Percentiles rank a stretch among this genome's conserved stretches.
These are phyloP conservation scores for Naganishia albida DNA, from an alignment of 1,284 basidiomycete genomes.

Conservation along the genomic window DNA sequence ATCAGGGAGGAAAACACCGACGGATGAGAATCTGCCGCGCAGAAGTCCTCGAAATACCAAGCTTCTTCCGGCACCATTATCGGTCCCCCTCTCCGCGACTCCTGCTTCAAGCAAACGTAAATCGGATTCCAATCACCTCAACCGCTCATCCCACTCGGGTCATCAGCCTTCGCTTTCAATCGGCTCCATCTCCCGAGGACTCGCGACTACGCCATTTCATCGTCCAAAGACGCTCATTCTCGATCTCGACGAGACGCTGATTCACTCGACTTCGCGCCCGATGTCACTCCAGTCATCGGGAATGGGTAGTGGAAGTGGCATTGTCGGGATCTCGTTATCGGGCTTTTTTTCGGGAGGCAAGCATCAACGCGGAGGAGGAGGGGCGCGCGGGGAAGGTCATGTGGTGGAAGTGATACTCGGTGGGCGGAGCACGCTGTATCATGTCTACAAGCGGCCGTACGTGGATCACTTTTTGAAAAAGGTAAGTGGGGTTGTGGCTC, in stretches of 20 bases:
- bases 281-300: slow-evolving; percentile 57
- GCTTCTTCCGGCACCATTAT: slow-evolving; percentile 19
- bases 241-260: slow-evolving; percentile 96
- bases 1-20: not conserved
- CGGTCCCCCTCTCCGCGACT: slow-evolving; percentile 27
- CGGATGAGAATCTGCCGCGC: slow-evolving; percentile 36
- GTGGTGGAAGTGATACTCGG: slow-evolving; percentile 94
- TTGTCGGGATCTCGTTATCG: slow-evolving; percentile 65
- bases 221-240: slow-evolving; percentile 88
- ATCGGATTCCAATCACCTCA: slow-evolving; percentile 10
- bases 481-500: slow-evolving; percentile 57
- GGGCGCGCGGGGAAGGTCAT: slow-evolving; percentile 70
- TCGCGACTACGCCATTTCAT: slow-evolving; percentile 67
- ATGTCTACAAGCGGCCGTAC: slow-evolving; percentile 97
- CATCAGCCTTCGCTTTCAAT: slow-evolving; percentile 40
- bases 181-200: slow-evolving; percentile 56
- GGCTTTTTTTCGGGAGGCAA: slow-evolving; percentile 46
- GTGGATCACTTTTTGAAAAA: slow-evolving; percentile 94
- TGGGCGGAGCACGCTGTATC: slow-evolving; percentile 87
- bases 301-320: slow-evolving; percentile 54
- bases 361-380: slow-evolving; percentile 55
- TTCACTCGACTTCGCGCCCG: slow-evolving; percentile 90
- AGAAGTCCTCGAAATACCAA: slow-evolving; percentile 38
- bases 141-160: slow-evolving; percentile 2
- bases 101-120: slow-evolving; percentile 8